Evolutionary conservation across 2,329 filamentous ascomycete species (phyloP).

Genomic region (Fusarium clavum): DNA sequence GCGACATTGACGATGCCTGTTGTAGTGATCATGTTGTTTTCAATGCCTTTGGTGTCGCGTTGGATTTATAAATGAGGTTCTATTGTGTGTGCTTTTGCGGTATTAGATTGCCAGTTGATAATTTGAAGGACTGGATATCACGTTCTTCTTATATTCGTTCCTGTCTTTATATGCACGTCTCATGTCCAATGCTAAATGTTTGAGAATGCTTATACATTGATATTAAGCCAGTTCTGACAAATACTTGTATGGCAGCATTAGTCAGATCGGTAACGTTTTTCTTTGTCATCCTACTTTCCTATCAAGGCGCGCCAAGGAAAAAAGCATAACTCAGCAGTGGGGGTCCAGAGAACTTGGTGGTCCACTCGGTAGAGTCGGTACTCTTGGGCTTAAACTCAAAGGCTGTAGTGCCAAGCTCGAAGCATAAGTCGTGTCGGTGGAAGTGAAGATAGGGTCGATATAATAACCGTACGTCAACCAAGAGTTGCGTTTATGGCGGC

Average conservation of each 20-base stretch:
- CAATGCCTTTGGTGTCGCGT: not conserved
- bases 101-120: not conserved
- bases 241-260: not conserved
- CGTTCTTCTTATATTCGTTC: not conserved
- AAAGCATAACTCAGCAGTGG: not conserved
- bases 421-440: no score
- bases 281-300: not conserved
- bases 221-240: not conserved
- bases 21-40: not conserved
- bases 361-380: no score
- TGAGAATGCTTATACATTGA: accelerated
- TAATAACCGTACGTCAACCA: no score
- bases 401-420: no score
- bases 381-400: no score
- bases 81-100: not conserved
- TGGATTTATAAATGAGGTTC: not conserved
- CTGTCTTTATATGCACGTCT: accelerated
- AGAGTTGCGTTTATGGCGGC: no score
- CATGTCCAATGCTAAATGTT: accelerated
- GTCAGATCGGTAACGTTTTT: not conserved
- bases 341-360: no score
- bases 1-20: constrained; percentile 1
- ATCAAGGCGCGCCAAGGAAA: not conserved
- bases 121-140: not conserved
- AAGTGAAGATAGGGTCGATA: no score